These are phyloP conservation scores for Rhodomyrtus psidioides DNA, from an alignment of 441 rosid species.

Conservation along the genomic window DNA sequence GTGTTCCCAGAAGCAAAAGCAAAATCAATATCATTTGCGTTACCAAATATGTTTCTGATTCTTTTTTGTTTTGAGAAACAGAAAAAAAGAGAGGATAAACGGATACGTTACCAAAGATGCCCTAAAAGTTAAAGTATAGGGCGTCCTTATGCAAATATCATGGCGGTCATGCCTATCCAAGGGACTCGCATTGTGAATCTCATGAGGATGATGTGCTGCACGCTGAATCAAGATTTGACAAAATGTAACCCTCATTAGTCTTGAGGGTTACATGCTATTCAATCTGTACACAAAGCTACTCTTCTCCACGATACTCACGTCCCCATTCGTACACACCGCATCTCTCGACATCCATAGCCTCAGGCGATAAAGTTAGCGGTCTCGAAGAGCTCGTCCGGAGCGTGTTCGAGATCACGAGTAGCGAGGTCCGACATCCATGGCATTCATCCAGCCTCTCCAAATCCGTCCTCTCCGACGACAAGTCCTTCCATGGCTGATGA, in stretches of 20 bases:
- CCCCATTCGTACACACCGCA: constrained; percentile 50
- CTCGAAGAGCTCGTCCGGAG: constrained; percentile 31
- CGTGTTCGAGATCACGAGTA: constrained; percentile 28
- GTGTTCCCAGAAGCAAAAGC: too few species aligned
- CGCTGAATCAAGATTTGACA: background rate
- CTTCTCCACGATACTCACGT: constrained; percentile 26
- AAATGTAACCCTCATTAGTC: too few species aligned
- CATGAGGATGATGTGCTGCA: background rate
- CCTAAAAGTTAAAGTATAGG: background rate
- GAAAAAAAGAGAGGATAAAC: too few species aligned
- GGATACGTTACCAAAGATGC: too few species aligned
- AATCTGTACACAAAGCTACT: background rate
- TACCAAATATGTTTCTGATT: too few species aligned
- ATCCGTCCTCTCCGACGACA: constrained; percentile 27
- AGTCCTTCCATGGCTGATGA: constrained; percentile 58
- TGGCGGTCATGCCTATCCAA: background rate
- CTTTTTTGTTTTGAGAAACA: too few species aligned
- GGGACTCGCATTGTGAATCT: background rate
- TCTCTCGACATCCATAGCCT: constrained; percentile 19
- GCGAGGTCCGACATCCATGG: constrained; percentile 56
- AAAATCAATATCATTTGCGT: too few species aligned
- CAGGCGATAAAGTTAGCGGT: constrained; percentile 14
- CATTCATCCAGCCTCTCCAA: constrained; percentile 44
- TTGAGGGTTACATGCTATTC: background rate
- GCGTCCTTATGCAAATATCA: background rate